Evolutionary conservation across 192 early-diverging fungal species (phyloP), one percentile per base, ranked within the genome.

Genomic region (Linnemannia elongata): DNA sequence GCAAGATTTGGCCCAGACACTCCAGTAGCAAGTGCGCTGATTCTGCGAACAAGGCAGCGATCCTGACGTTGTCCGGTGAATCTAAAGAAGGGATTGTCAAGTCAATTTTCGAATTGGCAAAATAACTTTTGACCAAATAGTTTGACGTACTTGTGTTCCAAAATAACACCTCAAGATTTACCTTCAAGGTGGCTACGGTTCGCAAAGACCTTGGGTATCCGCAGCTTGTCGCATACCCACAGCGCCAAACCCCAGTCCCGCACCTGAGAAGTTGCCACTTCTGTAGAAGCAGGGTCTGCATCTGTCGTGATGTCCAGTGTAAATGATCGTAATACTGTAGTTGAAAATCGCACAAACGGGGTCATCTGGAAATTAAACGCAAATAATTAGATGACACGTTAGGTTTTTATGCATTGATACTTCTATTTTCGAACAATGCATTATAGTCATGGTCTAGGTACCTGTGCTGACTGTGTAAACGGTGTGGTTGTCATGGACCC

Each of bases 121-220:
- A 13, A 15, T 27, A 63, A 9, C 0, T 6, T 6, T 20, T 52
- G 44, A 45, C 5, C 13, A 45, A 45, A 7, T 45, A 15, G 44
- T 1, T 45, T 10, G 44, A 45, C 13, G 5, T 52, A 18, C 49
- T 22, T 52, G 15, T 1, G 20, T 52, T 5, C 49, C 20, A 52
- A 20, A 52, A 20, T 18, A 52, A 52, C 8, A 45, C 10, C 0
- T 15, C 1, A 45, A 36, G 22, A 22, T 22, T 63, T 78, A 83
- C 82, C 82, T 54, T 78, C 41, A 47, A 83, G 38, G 2, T 42
- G 68, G 10, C 36, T 35, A 42, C 30, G 12, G 0, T 18, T 30
- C 33, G 69, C 69, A 73, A 85, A 85, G 2, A 85, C 66, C 27
- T 24, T 70, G 7, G 83, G 83, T 68, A 85, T 85, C 38, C 74